phyloP scores from a whole-genome alignment of 805 yeast genomes.

The Kazachstania africana region DNA sequence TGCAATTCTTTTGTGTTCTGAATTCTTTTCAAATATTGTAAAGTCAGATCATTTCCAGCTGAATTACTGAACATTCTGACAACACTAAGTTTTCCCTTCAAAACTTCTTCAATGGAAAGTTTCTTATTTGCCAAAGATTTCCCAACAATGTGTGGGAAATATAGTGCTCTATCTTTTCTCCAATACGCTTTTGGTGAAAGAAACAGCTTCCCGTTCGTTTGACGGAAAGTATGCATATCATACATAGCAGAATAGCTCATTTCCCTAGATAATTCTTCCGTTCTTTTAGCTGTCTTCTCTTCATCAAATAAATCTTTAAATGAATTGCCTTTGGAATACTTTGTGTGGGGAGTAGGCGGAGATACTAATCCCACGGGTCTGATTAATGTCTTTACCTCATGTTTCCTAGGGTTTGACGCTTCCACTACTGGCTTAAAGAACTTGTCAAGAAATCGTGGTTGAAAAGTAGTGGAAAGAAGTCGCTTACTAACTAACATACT shows the following conservation, averaged over 20 bases:
- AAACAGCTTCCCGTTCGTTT: slow-evolving; percentile 78
- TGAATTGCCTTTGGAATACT: slow-evolving; percentile 30
- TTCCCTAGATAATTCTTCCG: slow-evolving; percentile 48
- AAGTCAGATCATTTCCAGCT: slow-evolving; percentile 58
- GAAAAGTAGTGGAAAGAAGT: slow-evolving; percentile 1
- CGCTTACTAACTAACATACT: slow-evolving; percentile 4
- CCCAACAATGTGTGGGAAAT: slow-evolving; percentile 71
- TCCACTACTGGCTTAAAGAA: slow-evolving; percentile 27
- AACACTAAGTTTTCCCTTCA: slow-evolving; percentile 22
- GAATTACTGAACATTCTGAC: slow-evolving; percentile 25
- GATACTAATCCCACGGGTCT: slow-evolving; percentile 36
- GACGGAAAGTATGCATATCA: slow-evolving; percentile 50
- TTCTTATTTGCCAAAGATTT: slow-evolving; percentile 32
- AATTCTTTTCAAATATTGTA: slow-evolving; percentile 23
- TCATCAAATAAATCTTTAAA: slow-evolving; percentile 38
- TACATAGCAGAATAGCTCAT: slow-evolving; percentile 58
- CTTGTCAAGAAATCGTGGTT: slow-evolving; percentile 18
- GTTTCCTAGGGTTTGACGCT: slow-evolving; percentile 27
- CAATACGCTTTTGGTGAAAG: slow-evolving; percentile 72
- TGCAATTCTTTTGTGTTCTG: slow-evolving; percentile 30
- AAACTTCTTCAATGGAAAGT: slow-evolving; percentile 18
- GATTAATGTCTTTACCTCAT: slow-evolving; percentile 25
- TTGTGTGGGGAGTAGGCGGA: slow-evolving; percentile 26
- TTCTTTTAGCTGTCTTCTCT: slow-evolving; percentile 35
- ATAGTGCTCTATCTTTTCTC: slow-evolving; percentile 57